phyloP scores from a whole-genome alignment of 1,139 yeast genomes.

The Candida freyschussii region DNA sequence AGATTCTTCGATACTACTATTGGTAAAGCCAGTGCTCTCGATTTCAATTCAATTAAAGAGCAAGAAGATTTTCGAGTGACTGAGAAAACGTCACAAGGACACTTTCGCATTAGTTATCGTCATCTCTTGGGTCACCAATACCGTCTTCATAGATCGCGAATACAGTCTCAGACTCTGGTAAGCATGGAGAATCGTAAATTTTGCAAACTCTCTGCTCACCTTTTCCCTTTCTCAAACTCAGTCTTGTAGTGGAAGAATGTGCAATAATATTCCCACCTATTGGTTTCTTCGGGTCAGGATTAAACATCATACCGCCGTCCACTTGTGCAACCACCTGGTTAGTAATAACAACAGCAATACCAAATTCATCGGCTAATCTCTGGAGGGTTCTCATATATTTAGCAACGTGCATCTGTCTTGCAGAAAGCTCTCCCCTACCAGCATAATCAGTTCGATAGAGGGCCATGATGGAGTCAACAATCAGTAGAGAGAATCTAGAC shows the following conservation, averaged over 20 bases:
- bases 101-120: conserved; percentile 39
- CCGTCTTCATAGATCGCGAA: conserved; percentile 98
- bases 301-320: conserved; percentile 83
- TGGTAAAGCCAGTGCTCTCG: no score
- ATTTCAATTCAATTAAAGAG: no score
- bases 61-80: no score
- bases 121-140: conserved; percentile 89
- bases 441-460: conserved; percentile 90
- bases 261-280: conserved; percentile 98
- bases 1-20: no score
- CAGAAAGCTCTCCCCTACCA: conserved; percentile 95
- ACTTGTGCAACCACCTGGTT: conserved; percentile 98
- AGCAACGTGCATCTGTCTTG: conserved; percentile 93
- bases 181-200: conserved; percentile 90
- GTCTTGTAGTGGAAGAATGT: conserved; percentile 90
- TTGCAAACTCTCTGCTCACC: conserved; percentile 92
- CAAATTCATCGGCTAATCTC: conserved; percentile 94
- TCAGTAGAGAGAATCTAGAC: conserved; percentile 72
- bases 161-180: conserved; percentile 92
- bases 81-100: neutral
- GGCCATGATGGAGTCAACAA: conserved; percentile 96
- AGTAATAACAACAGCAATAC: conserved; percentile 96
- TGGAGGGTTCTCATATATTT: conserved; percentile 88
- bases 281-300: conserved; percentile 98
- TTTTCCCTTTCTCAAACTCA: conserved; percentile 83